Percentiles rank a stretch among this genome's conserved stretches.
Conservation (phyloP, 2,329 filamentous ascomycete species). For the Xylariaceae sp. region DNA sequence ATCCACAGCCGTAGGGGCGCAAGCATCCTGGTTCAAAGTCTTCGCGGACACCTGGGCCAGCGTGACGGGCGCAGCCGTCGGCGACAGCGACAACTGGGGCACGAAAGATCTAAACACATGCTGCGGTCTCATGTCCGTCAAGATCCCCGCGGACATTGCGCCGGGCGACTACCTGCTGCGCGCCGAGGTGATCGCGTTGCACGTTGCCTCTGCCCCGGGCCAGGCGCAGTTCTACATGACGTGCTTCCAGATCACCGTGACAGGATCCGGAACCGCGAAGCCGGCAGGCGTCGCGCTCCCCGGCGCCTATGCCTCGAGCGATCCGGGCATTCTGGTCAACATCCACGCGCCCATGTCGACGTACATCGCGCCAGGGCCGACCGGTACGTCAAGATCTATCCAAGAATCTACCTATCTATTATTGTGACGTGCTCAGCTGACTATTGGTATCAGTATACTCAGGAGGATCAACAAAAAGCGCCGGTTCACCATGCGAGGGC, state of each 20-base stretch:
- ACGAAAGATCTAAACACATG: slow-evolving; percentile 41
- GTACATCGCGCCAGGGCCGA: slow-evolving; percentile 32
- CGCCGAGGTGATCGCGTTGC: slow-evolving; percentile 43
- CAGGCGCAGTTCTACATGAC: slow-evolving; percentile 34
- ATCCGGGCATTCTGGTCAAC: slow-evolving; percentile 33
- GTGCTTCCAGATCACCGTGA: slow-evolving; percentile 32
- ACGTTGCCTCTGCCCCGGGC: slow-evolving; percentile 33
- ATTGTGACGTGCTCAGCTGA: neutral
- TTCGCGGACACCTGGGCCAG: slow-evolving; percentile 41
- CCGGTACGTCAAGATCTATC: slow-evolving; percentile 14
- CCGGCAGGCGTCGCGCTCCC: slow-evolving; percentile 34
- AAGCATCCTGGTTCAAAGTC: slow-evolving; percentile 43
- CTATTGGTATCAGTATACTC: slow-evolving; percentile 14
- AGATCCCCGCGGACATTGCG: slow-evolving; percentile 38
- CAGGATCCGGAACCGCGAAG: slow-evolving; percentile 27
- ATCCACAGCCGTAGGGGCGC: slow-evolving; percentile 32
- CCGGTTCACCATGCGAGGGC: slow-evolving; percentile 25
- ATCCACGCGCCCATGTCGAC: slow-evolving; percentile 31
- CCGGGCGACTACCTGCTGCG: slow-evolving; percentile 44
- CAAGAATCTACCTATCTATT: neutral
- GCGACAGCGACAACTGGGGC: slow-evolving; percentile 45
- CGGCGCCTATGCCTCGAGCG: slow-evolving; percentile 30
- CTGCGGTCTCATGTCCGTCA: slow-evolving; percentile 39
- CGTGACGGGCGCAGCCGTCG: slow-evolving; percentile 33
- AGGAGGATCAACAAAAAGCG: slow-evolving; percentile 26